These are phyloP conservation scores for Mycocentrospora acerina DNA, from an alignment of 2,329 filamentous ascomycete genomes.

Conservation along the genomic window DNA sequence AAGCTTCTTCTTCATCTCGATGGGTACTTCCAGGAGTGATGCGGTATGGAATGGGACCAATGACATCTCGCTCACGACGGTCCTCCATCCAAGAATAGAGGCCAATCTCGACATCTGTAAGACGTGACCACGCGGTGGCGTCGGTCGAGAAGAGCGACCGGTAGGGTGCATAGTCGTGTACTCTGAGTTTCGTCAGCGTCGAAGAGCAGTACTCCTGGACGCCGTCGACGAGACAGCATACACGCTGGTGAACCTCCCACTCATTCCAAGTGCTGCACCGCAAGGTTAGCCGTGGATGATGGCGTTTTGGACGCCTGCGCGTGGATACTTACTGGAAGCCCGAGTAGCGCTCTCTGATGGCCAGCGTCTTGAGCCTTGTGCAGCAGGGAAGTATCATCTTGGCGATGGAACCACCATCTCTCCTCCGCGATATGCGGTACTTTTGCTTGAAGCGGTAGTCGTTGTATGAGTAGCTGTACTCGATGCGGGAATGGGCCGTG, in stretches of 20 bases:
- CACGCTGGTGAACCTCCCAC: slow-evolving; percentile 41
- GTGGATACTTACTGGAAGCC: slow-evolving; percentile 29
- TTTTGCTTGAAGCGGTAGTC: slow-evolving; percentile 40
- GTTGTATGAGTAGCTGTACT: slow-evolving; percentile 41
- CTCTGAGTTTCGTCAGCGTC: slow-evolving; percentile 33
- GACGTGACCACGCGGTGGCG: slow-evolving; percentile 30
- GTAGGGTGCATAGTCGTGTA: slow-evolving; percentile 40
- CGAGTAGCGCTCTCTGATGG: slow-evolving; percentile 36
- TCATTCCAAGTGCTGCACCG: slow-evolving; percentile 35
- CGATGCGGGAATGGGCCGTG: slow-evolving; percentile 37
- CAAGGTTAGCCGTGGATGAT: slow-evolving; percentile 7
- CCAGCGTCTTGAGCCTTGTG: slow-evolving; percentile 32
- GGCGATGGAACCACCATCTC: slow-evolving; percentile 37
- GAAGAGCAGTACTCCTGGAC: slow-evolving; percentile 32
- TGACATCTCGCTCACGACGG: slow-evolving; percentile 35
- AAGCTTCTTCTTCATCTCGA: slow-evolving; percentile 38
- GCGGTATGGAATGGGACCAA: slow-evolving; percentile 35
- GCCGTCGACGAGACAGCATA: slow-evolving; percentile 39
- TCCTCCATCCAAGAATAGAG: slow-evolving; percentile 40
- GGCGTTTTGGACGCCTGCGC: no score
- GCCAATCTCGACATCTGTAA: slow-evolving; percentile 35
- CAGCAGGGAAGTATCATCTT: slow-evolving; percentile 37
- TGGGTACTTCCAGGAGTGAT: slow-evolving; percentile 38
- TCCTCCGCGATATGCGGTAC: slow-evolving; percentile 37
- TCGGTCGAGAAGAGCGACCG: slow-evolving; percentile 38